A percentile compares a stretch with the other conserved stretches of the same genome.
Conservation (phyloP, 2,329 filamentous ascomycete genomes). For the Verticillium tricorpus region DNA sequence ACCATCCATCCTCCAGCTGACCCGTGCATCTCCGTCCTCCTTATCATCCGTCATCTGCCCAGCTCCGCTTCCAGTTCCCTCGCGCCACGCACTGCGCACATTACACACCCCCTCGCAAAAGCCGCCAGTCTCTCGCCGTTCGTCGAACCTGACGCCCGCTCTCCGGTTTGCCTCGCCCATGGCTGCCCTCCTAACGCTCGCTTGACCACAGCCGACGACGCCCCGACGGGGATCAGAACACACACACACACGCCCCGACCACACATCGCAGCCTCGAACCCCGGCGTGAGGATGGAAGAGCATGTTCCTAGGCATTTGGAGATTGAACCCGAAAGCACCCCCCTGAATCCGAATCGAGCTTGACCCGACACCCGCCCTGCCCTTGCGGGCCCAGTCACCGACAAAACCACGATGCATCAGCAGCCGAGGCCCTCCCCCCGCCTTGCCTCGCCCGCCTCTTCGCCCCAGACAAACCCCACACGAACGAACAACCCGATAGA, state of each 20-base stretch:
- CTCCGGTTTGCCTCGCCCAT: not conserved
- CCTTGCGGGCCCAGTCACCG: not conserved
- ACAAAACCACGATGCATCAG: conserved; percentile 68
- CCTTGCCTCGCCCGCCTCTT: conserved; percentile 67
- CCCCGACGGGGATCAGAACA: not conserved
- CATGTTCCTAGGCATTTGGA: conserved; percentile 9
- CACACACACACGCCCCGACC: not conserved
- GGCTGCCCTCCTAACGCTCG: not conserved
- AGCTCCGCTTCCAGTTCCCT: not conserved
- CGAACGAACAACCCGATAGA: conserved; percentile 75
- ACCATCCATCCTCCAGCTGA: not conserved
- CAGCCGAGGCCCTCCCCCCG: conserved; percentile 73
- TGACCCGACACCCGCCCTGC: not conserved
- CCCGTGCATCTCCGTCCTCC: not conserved
- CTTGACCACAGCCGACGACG: not conserved
- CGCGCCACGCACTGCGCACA: no score
- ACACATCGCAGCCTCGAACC: not conserved
- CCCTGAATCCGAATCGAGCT: conserved; percentile 3
- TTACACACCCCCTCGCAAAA: not conserved
- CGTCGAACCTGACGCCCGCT: not conserved
- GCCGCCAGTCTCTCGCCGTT: not conserved
- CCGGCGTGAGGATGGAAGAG: conserved; percentile 13
- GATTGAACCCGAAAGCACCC: conserved; percentile 6
- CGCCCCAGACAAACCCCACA: conserved; percentile 66
- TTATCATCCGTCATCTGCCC: not conserved